phyloP scores from a whole-genome alignment of 2,329 filamentous ascomycete genomes.

The Hypomyces perniciosus region DNA sequence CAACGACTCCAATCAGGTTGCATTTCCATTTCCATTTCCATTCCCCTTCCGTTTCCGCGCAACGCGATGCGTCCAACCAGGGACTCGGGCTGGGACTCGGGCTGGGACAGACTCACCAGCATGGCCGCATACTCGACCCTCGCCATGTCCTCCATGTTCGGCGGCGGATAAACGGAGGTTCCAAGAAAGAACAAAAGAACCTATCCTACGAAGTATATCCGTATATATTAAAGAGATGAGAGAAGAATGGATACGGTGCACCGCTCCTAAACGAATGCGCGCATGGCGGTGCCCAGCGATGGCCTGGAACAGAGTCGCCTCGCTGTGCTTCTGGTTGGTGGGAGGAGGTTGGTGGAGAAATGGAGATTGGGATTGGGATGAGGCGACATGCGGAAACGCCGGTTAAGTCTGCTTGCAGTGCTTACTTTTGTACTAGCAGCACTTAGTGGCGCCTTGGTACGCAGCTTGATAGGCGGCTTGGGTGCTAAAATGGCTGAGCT shows the following conservation, averaged over 20 bases:
- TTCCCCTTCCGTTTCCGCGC: neutral
- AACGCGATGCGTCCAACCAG: neutral
- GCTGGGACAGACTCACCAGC: slow-evolving; percentile 60
- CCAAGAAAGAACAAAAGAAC: neutral
- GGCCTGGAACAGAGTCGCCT: neutral
- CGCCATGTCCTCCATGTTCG: slow-evolving; percentile 48
- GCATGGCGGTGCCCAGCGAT: slow-evolving; percentile 15
- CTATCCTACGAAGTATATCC: too few relatives aligned
- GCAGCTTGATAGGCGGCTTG: neutral
- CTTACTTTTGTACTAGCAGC: neutral
- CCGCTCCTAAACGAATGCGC: slow-evolving; percentile 13
- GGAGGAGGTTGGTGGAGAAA: slow-evolving; percentile 3
- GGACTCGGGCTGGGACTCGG: neutral
- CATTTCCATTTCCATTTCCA: too few relatives aligned
- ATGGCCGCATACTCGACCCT: slow-evolving; percentile 89
- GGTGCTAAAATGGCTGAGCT: too few relatives aligned
- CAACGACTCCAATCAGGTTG: neutral
- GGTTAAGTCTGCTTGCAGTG: neutral
- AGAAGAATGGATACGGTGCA: slow-evolving; percentile 16
- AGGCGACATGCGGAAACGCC: too few relatives aligned
- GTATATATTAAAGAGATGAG: neutral
- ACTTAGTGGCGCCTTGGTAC: too few relatives aligned
- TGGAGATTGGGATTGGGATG: neutral
- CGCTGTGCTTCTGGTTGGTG: neutral
- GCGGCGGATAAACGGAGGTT: neutral